Evolutionary conservation across 2,329 filamentous ascomycete species (phyloP), one percentile per base, ranked within the genome.

Genomic region (Colletotrichum liaoningense): DNA sequence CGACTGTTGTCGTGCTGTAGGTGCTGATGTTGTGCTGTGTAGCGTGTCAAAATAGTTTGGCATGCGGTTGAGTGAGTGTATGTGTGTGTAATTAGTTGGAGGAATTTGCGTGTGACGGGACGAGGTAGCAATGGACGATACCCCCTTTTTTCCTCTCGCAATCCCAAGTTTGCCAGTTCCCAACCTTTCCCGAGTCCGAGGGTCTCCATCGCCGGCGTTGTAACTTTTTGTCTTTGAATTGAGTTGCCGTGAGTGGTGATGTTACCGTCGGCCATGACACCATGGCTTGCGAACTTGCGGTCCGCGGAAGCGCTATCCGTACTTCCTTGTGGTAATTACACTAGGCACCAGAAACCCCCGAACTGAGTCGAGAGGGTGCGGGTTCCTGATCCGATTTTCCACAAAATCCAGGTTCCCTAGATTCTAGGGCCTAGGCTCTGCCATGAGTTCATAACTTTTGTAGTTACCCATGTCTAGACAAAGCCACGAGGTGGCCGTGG

Each of bases 71-170:
- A 49, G 38, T 42, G 14, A 1, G 38, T 42, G 38, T 35, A 5
- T 49, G 7, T 46, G 35, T 46, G 19, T 75, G 67, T 75, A 72
- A 74, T 71, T 74, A 70, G 49, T n/a, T 49, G 49, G 65, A 70
- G 62, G 66, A 55, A 67, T 12, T 28, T 49, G 67, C 63, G 71
- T 55, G 65, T 74, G 62, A 59, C 35, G 65, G 46, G 60, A 62
- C 66, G 67, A 75, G 71, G 58, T 71, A 74, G 67, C 74, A 75
- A 75, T 75, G 71, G 74, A 75, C 74, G 74, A 75, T 75, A 75
- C 74, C 74, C 72, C 71, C 70, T 67, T 74, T 74, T 75, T 74
- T 65, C 52, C 54, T 74, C 52, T 67, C 33, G 42, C 28, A 49
- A 42, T 54, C 49, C 42, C 22, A 19, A 33, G 1, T 38, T 24